Evolutionary conservation across 352 stramenopile species (phyloP).

Genomic region (Thalassiosira hispida): DNA sequence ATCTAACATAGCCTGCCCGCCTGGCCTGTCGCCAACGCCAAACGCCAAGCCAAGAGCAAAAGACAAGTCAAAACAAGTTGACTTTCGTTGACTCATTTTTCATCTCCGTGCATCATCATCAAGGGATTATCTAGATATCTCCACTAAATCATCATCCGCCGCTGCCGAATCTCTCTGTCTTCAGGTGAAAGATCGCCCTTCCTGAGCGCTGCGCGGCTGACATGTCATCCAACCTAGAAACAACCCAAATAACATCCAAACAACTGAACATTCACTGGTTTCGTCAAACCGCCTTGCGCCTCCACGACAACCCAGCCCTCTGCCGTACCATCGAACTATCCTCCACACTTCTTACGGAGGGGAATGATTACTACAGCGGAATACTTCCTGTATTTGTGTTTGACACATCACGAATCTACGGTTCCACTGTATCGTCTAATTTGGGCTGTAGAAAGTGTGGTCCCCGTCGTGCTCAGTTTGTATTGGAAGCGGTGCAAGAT

Average conservation of each 20-base stretch:
- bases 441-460: constrained; percentile 76
- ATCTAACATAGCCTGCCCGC: no score
- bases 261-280: constrained; percentile 73
- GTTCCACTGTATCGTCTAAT: constrained; percentile 39
- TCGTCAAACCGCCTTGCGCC: constrained; percentile 75
- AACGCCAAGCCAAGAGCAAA: no score
- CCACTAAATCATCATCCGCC: no score
- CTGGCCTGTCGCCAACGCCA: no score
- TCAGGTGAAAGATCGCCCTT: no score
- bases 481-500: constrained; percentile 85
- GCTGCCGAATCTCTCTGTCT: no score
- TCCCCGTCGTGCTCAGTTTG: constrained; percentile 79
- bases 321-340: constrained; percentile 43
- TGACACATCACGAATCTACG: constrained; percentile 77
- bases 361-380: no score
- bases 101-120: no score
- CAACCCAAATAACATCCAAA: constrained; percentile 2
- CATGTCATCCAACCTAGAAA: not conserved
- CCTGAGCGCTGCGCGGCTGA: not conserved
- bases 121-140: no score
- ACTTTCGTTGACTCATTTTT: no score
- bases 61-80: no score
- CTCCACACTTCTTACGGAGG: no score
- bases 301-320: constrained; percentile 85
- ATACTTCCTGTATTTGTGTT: constrained; percentile 87